Evolutionary conservation across 164 flowering plant species (phyloP), one percentile per base, ranked within the genome.

Genomic region (Annona cherimola): DNA sequence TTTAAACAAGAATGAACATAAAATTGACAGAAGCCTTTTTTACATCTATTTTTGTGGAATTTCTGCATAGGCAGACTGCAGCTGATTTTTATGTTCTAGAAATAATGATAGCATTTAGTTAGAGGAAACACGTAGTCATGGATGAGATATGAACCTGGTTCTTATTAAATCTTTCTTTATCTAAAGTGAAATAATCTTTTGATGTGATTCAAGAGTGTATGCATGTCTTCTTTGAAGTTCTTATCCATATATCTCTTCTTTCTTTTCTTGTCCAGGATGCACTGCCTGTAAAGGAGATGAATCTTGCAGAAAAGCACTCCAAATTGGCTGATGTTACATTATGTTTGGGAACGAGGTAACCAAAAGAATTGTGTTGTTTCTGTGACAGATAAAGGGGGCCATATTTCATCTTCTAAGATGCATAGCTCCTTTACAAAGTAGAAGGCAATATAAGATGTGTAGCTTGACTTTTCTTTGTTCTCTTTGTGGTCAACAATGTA

Each of bases 271-370:
- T 42, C 2, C 78, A 95, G 99, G 97, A 93, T 83, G 97, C 94
- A 9, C 84, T 95, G 77, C 98, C 99, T 4, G 69, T 79, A 40
- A 88, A 89, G 82, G 99, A 95, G 84, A 91, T 93, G 93, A 72
- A 83, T 83, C 87, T 78, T 57, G 99, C 98, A 39, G 98, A 88
- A 82, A 88, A 83, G 81, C 91, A 95, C 77, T 95, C 98, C 79
- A 82, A 74, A 74, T 86, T 84, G 88, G 98, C 98, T 72, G 99
- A 95, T 83, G 61, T 95, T 67, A 92, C 93, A 26, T 79, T 95
- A 68, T 95, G 99, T 78, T 78, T 95, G 66, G 99, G 99, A 59
- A 95, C 99, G 55, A 95, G 99, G 99, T 95, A 83, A 66, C 57
- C 55, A 19, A 69, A 63, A 14, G 45, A 6, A 42, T 50, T 63